Evolutionary conservation across 2,329 filamentous ascomycete species (phyloP).

Genomic region (Epichloe festucae): DNA sequence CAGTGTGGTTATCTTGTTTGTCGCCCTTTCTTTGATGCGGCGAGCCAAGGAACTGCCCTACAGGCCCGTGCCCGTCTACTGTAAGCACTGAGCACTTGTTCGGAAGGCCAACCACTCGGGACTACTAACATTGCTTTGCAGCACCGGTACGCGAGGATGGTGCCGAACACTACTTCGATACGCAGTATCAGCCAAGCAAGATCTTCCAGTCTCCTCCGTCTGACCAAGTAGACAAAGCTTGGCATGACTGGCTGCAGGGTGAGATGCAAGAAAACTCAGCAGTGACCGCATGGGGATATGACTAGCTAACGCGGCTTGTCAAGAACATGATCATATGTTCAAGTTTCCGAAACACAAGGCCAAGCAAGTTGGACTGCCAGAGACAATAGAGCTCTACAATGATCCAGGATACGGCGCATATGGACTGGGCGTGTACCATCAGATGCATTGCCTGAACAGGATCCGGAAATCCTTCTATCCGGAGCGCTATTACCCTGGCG

Average conservation of each 20-base stretch:
- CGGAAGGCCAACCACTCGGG: too few species aligned
- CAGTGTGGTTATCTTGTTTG: background rate
- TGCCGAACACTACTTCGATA: background rate
- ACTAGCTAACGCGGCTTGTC: background rate
- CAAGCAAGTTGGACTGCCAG: background rate
- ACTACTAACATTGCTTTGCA: background rate
- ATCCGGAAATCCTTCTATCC: background rate
- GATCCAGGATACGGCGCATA: background rate
- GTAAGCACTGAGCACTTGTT: background rate
- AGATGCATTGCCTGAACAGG: background rate
- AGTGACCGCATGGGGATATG: too few species aligned
- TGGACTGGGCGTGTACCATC: background rate
- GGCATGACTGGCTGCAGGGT: background rate
- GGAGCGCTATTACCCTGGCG: background rate
- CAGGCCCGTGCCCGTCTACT: background rate
- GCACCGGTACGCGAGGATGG: background rate
- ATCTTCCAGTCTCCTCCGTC: background rate
- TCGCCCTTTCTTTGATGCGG: background rate
- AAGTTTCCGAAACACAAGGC: background rate
- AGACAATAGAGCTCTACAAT: background rate
- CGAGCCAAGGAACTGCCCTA: background rate
- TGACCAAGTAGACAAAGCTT: background rate
- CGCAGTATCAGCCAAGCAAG: background rate
- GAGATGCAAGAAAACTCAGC: background rate
- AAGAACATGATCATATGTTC: background rate